phyloP scores from a whole-genome alignment of 73 alveolate species.

The Blepharisma japonicum region DNA sequence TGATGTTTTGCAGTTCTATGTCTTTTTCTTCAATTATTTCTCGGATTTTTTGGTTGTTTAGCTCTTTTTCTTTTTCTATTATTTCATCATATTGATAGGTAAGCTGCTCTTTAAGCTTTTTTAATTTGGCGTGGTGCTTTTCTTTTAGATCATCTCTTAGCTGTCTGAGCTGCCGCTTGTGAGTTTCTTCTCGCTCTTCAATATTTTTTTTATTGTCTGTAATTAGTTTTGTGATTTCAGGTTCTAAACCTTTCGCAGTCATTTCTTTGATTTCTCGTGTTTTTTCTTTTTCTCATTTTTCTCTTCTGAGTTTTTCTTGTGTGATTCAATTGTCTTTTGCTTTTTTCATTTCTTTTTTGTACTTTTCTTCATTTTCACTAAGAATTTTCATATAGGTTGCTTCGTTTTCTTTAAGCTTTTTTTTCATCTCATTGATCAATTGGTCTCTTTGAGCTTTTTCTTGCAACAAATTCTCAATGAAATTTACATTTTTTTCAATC shows the following conservation, averaged over 20 bases:
- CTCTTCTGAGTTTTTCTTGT: slow-evolving; percentile 56
- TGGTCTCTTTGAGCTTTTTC: slow-evolving; percentile 52
- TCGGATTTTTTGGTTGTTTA: slow-evolving; percentile 39
- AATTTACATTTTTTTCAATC: slow-evolving; percentile 45
- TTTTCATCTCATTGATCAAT: slow-evolving; percentile 35
- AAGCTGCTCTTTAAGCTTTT: slow-evolving; percentile 61
- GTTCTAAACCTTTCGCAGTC: slow-evolving; percentile 66
- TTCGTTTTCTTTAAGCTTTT: slow-evolving; percentile 43
- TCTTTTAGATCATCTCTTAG: slow-evolving; percentile 53
- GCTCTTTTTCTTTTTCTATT: slow-evolving; percentile 70
- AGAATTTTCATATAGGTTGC: slow-evolving; percentile 40
- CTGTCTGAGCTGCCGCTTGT: slow-evolving; percentile 51
- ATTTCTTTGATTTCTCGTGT: slow-evolving; percentile 64
- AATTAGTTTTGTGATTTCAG: slow-evolving; percentile 54
- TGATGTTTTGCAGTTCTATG: slow-evolving; percentile 36
- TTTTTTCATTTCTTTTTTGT: slow-evolving; percentile 53
- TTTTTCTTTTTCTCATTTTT: slow-evolving; percentile 66
- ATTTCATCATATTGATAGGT: slow-evolving; percentile 70
- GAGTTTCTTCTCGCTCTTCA: slow-evolving; percentile 45
- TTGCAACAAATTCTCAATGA: slow-evolving; percentile 52
- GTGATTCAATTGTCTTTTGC: slow-evolving; percentile 59
- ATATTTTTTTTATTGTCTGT: slow-evolving; percentile 66
- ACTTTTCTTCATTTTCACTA: slow-evolving; percentile 37
- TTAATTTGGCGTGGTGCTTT: slow-evolving; percentile 59
- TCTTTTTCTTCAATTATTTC: slow-evolving; percentile 50